Evolutionary conservation across 192 early-diverging fungal species (phyloP), one percentile per base, ranked within the genome.

Genomic region (Coemansia sp.): DNA sequence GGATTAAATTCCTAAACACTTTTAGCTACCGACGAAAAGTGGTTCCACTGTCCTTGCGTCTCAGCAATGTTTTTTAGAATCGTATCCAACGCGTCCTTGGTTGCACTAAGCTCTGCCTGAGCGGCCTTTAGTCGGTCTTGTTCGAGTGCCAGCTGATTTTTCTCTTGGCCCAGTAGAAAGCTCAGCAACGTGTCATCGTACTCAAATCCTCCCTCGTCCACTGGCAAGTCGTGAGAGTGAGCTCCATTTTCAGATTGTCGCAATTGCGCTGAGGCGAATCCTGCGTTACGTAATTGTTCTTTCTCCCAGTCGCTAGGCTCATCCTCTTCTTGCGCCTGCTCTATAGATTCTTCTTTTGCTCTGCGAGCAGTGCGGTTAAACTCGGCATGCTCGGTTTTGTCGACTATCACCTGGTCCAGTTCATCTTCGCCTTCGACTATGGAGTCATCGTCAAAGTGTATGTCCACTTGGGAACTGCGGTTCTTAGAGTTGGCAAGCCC

Each of bases 221-320:
- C 60, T n/a, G 80, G 80, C 40, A 67, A 18, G 16, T n/a, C 29
- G 2, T 60, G 31, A 6, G 27, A 33, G 7, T 18, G 57, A 6
- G 6, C 31, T 34, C 57, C 31, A 31, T 2, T 34, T 33, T n/a
- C 36, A n/a, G 57, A 4, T 7, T 60, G 57, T 24, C 31, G 57
- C 31, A 33, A 33, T 16, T 8, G 31, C 2, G 57, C 16, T 36
- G 70, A 39, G 1, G 75, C 29, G 3, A 83, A 40, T 4, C 81
- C 81, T 1, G 81, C 81, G 39, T 67, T 83, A 52, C 76, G 81
- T 22, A 83, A 46, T 65, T 83, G 81, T 36, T 65, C 75, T 36
- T 68, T 69, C 38, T 83, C 81, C 81, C 81, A 83, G 24, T 83
- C 81, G 68, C 76, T 78, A 13, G 73, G 40, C 50, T 78, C 76